These are phyloP conservation scores for Discostella stelligeroides DNA, from an alignment of 108 stramenopile genomes.

Conservation along the genomic window DNA sequence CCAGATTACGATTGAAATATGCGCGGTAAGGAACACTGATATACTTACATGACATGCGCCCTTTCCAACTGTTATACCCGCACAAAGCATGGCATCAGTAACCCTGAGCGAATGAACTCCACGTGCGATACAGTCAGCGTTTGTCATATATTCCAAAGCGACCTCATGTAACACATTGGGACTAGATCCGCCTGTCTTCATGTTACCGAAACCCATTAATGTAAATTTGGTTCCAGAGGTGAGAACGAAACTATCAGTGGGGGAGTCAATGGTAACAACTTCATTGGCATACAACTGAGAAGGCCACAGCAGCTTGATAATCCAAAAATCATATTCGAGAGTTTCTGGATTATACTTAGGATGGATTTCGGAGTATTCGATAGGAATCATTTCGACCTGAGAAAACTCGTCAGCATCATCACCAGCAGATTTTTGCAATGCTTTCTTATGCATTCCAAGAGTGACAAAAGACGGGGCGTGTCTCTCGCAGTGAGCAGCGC, in stretches of 20 bases:
- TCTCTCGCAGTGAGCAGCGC: constrained; percentile 1
- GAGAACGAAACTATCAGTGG: not conserved
- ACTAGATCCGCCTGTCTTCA: too few species aligned
- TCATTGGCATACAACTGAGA: not conserved
- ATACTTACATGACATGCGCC: too few species aligned
- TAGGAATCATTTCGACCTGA: constrained; percentile 2
- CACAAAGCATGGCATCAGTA: too few species aligned
- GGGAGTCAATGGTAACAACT: not conserved
- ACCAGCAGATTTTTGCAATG: not conserved
- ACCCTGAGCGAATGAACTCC: too few species aligned
- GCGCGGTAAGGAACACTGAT: too few species aligned
- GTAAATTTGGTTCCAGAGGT: too few species aligned
- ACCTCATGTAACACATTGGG: too few species aligned
- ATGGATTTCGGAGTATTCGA: not conserved
- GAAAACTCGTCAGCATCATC: not conserved
- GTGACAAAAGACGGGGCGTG: not conserved
- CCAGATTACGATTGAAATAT: too few species aligned
- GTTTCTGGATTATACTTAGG: not conserved
- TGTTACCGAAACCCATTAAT: too few species aligned
- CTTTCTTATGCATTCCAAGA: constrained; percentile 2
- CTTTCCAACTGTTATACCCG: too few species aligned
- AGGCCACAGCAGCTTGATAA: not conserved
- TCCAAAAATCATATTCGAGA: not conserved
- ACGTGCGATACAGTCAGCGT: too few species aligned
- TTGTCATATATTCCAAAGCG: too few species aligned